These are phyloP conservation scores for Boletus sp. DNA, from an alignment of 768 basidiomycete genomes.

Conservation along the genomic window DNA sequence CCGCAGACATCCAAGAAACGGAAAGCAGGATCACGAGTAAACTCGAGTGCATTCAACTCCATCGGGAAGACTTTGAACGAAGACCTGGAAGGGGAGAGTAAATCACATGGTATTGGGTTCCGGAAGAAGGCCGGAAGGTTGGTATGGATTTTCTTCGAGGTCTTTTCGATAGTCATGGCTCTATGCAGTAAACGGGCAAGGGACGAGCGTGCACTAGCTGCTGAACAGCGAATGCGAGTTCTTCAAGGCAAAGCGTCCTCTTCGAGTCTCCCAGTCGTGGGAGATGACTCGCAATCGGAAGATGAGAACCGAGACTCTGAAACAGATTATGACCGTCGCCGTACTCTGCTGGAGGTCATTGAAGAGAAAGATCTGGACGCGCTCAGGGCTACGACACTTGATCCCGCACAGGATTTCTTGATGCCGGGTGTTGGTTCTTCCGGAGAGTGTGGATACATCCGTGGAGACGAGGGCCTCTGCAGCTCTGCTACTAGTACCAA, in stretches of 20 bases:
- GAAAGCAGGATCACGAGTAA: constrained; percentile 70
- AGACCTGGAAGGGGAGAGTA: constrained; percentile 34
- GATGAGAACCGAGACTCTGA: constrained; percentile 44
- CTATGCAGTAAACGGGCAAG: constrained; percentile 67
- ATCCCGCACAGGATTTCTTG: constrained; percentile 52
- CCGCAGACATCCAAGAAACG: constrained; percentile 63
- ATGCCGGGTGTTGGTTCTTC: constrained; percentile 29
- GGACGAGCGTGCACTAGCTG: constrained; percentile 76
- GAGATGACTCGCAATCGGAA: constrained; percentile 34
- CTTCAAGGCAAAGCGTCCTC: constrained; percentile 35
- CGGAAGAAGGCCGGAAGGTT: constrained; percentile 71
- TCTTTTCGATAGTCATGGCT: neutral
- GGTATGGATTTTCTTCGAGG: constrained; percentile 6
- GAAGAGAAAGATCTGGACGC: constrained; percentile 42
- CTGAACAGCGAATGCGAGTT: constrained; percentile 56
- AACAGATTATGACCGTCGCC: constrained; percentile 50
- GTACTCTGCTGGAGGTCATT: constrained; percentile 48
- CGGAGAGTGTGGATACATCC: neutral
- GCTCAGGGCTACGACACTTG: constrained; percentile 43
- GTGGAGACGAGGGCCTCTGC: neutral
- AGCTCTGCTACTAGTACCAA: neutral
- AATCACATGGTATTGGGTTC: constrained; percentile 57
- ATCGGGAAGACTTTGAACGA: constrained; percentile 53
- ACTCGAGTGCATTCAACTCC: constrained; percentile 58
- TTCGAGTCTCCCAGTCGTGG: constrained; percentile 11